These are phyloP conservation scores for Coprinellus aureogranulatus DNA, from an alignment of 768 basidiomycete species.

Conservation along the genomic window DNA sequence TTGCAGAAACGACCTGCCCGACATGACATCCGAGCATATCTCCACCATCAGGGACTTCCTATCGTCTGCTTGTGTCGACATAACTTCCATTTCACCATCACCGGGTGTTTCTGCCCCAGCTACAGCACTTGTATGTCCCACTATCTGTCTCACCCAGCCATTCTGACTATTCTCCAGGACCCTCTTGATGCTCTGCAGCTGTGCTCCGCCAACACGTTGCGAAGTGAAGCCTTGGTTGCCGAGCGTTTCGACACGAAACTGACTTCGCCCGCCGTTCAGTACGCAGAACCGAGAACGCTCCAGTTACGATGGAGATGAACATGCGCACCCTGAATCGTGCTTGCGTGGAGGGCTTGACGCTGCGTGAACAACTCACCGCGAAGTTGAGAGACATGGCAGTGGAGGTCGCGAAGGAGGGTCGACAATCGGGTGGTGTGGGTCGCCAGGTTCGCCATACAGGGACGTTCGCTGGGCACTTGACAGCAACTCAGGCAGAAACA, in stretches of 20 bases:
- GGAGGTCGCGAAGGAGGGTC: not conserved
- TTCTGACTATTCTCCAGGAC: not conserved
- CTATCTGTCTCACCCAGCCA: too few species aligned
- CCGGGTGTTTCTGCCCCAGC: not conserved
- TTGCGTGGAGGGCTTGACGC: not conserved
- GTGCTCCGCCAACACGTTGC: not conserved
- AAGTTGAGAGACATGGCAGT: not conserved
- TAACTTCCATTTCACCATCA: not conserved
- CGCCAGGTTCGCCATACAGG: not conserved
- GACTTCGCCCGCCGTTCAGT: constrained; percentile 12
- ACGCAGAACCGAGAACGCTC: constrained; percentile 8
- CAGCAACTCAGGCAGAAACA: not conserved
- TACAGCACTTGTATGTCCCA: too few species aligned
- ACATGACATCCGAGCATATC: not conserved
- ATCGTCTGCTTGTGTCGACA: not conserved
- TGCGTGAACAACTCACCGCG: not conserved
- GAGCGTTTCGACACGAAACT: constrained; percentile 11
- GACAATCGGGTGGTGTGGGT: not conserved
- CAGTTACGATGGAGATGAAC: not conserved
- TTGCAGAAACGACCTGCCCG: not conserved
- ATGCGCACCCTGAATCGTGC: constrained; percentile 1
- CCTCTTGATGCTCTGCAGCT: not conserved
- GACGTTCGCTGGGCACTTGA: not conserved
- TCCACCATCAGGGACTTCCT: not conserved
- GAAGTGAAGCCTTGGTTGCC: not conserved